A percentile compares a stretch with the other conserved stretches of the same genome.
Conservation (phyloP, 83 land plant species). For the Picea mariana region DNA sequence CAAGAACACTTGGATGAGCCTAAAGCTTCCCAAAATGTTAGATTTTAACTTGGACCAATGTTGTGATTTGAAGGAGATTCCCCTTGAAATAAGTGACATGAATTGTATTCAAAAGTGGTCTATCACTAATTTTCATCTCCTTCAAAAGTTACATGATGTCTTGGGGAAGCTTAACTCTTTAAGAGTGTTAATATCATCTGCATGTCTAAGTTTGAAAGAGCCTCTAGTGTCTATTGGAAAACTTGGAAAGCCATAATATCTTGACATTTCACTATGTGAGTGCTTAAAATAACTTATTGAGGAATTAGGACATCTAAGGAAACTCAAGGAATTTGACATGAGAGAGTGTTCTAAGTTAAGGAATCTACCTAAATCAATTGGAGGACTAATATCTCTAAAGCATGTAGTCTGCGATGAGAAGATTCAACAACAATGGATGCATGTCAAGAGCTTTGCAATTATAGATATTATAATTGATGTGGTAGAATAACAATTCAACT, state of each 20-base stretch:
- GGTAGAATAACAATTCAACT: neutral
- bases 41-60: constrained; percentile 59
- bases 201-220: constrained; percentile 38
- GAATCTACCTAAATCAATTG: constrained; percentile 34
- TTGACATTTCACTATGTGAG: constrained; percentile 58
- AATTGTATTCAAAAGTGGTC: constrained; percentile 29
- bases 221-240: constrained; percentile 39
- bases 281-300: constrained; percentile 49
- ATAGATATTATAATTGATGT: neutral
- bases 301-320: constrained; percentile 28
- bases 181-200: constrained; percentile 36
- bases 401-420: no score
- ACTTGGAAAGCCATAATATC: constrained; percentile 36
- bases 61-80: constrained; percentile 39
- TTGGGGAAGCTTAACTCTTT: constrained; percentile 33
- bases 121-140: constrained; percentile 45
- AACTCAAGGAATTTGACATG: constrained; percentile 62
- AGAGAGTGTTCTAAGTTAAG: constrained; percentile 46
- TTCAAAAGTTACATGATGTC: constrained; percentile 37
- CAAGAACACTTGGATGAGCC: neutral
- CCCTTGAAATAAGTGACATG: constrained; percentile 31
- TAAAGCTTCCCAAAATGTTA: constrained; percentile 32
- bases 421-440: no score
- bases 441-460: neutral
- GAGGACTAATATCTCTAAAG: no score